A percentile compares a stretch with the other conserved stretches of the same genome.
phyloP scores from a whole-genome alignment of 768 basidiomycete genomes.

The Boletus subparvulus region DNA sequence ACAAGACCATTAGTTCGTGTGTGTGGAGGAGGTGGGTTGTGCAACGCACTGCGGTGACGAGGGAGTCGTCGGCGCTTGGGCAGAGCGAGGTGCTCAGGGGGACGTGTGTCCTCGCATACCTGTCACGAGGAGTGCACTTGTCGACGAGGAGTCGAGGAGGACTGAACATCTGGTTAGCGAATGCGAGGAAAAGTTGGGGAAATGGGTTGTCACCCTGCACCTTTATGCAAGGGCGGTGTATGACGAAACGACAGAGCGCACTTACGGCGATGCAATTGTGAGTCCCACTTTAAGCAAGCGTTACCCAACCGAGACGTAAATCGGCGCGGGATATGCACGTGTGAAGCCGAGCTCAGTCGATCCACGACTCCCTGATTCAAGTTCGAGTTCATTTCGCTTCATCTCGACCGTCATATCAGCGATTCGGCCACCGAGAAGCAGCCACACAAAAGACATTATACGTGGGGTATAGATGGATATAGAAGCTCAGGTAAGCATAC shows the following conservation, averaged over 20 bases:
- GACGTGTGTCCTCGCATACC: slow-evolving; percentile 33
- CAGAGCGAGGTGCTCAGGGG: slow-evolving; percentile 27
- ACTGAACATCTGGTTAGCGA: slow-evolving; percentile 15
- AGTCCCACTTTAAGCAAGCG: slow-evolving; percentile 2
- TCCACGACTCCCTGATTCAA: slow-evolving; percentile 2
- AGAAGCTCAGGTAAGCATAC: slow-evolving; percentile 20
- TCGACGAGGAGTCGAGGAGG: slow-evolving; percentile 32
- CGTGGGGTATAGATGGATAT: slow-evolving; percentile 25
- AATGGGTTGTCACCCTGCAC: slow-evolving; percentile 2
- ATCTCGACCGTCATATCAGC: slow-evolving; percentile 14
- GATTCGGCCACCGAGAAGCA: slow-evolving; percentile 12
- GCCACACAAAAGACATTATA: slow-evolving; percentile 9
- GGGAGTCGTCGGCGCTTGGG: slow-evolving; percentile 30
- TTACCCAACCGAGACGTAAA: slow-evolving; percentile 27
- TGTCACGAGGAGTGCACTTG: slow-evolving; percentile 36
- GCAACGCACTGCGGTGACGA: slow-evolving; percentile 21
- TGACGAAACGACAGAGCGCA: slow-evolving; percentile 14
- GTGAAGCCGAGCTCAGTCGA: slow-evolving; percentile 14
- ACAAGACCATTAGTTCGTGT: background rate
- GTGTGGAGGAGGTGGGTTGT: background rate
- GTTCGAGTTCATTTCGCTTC: slow-evolving; percentile 19
- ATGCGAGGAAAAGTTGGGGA: background rate
- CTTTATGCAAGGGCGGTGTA: slow-evolving; percentile 23
- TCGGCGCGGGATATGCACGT: slow-evolving; percentile 8
- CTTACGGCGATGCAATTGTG: slow-evolving; percentile 20